Conservation (phyloP, 2,329 filamentous ascomycete species). For the Colletotrichum sp. region DNA sequence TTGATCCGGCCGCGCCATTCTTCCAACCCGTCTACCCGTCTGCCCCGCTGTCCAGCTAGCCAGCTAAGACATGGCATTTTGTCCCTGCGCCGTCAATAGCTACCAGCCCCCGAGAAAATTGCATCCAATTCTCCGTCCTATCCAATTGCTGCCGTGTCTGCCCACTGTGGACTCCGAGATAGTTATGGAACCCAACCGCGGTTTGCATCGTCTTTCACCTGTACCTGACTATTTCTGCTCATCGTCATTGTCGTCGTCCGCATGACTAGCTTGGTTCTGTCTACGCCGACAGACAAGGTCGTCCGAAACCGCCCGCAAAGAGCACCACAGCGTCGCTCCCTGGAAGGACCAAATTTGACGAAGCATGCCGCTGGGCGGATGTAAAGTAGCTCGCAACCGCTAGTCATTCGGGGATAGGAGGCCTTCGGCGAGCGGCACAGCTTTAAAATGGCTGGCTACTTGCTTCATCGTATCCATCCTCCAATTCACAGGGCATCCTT, state of each 20-base stretch:
- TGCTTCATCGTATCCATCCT: too few relatives aligned
- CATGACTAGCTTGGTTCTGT: too few relatives aligned
- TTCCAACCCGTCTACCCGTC: neutral
- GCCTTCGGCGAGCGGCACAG: too few relatives aligned
- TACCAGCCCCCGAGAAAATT: neutral
- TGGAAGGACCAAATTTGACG: too few relatives aligned
- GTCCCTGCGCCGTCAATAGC: neutral
- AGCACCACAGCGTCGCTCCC: neutral
- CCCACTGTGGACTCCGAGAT: accelerated
- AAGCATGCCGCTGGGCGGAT: accelerated
- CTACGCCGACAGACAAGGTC: too few relatives aligned
- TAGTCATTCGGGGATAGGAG: too few relatives aligned
- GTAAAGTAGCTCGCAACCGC: accelerated
- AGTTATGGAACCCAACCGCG: accelerated
- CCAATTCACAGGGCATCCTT: accelerated
- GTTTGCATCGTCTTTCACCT: neutral
- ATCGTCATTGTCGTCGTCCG: accelerated
- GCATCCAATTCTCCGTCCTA: neutral
- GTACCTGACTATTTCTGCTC: neutral
- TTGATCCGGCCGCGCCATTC: too few relatives aligned
- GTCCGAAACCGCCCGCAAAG: neutral
- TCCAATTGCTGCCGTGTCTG: neutral
- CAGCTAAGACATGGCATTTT: too few relatives aligned
- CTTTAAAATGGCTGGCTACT: too few relatives aligned
- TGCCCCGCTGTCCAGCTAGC: neutral